phyloP scores from a whole-genome alignment of 805 yeast species.

The Saccharomycopsis guyanensis region DNA sequence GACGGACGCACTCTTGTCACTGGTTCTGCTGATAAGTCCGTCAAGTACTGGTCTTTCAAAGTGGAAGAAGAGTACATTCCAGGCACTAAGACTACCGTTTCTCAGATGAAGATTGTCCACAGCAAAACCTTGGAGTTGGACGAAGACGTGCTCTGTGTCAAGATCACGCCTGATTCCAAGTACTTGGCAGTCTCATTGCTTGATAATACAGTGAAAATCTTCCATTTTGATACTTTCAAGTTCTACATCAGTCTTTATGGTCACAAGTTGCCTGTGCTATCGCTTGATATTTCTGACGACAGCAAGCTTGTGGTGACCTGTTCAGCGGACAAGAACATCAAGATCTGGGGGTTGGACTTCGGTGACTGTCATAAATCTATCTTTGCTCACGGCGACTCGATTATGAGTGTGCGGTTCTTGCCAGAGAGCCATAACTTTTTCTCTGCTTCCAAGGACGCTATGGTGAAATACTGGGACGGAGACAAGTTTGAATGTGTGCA shows the following conservation, averaged over 20 bases:
- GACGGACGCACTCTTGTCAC: conserved; percentile 83
- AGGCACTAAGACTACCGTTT: conserved; percentile 49
- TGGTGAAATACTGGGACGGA: conserved; percentile 97
- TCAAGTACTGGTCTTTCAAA: conserved; percentile 83
- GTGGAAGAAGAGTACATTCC: conserved; percentile 62
- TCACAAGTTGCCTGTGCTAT: conserved; percentile 89
- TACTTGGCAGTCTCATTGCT: conserved; percentile 75
- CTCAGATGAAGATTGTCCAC: conserved; percentile 57
- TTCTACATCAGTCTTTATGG: conserved; percentile 88
- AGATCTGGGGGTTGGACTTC: conserved; percentile 97
- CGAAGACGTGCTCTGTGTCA: conserved; percentile 79
- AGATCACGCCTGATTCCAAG: conserved; percentile 71
- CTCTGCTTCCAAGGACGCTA: conserved; percentile 82
- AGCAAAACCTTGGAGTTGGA: conserved; percentile 74
- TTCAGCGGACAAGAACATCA: conserved; percentile 94
- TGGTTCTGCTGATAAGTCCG: conserved; percentile 88
- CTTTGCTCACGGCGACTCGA: conserved; percentile 94
- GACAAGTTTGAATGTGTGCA: conserved; percentile 93
- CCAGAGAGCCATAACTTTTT: conserved; percentile 86
- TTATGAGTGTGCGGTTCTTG: conserved; percentile 79
- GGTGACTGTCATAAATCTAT: conserved; percentile 98
- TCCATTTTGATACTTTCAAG: conserved; percentile 79
- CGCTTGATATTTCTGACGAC: conserved; percentile 86
- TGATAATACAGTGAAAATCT: conserved; percentile 94
- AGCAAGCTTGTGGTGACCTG: conserved; percentile 84